Percentiles rank a stretch among this genome's conserved stretches.
These are phyloP conservation scores for Mortierella antarctica DNA, from an alignment of 192 early-diverging fungal species.

Conservation along the genomic window DNA sequence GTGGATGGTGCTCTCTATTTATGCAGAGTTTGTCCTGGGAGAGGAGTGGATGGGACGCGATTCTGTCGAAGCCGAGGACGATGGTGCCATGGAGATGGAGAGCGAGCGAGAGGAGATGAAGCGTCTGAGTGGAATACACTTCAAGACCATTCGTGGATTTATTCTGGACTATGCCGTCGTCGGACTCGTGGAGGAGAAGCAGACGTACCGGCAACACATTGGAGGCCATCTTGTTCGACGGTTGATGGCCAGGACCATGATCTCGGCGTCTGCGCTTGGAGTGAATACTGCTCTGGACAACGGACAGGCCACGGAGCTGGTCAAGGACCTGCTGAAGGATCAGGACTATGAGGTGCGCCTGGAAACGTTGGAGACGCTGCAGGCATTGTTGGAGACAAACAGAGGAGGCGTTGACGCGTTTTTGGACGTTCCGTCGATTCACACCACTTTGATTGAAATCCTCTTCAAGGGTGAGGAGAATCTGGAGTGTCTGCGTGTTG, in stretches of 20 bases:
- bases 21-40: conserved; percentile 58
- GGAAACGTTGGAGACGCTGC: conserved; percentile 58
- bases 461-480: conserved; percentile 58
- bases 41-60: conserved; percentile 26
- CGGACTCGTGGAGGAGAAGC: conserved; percentile 36
- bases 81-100: conserved; percentile 34
- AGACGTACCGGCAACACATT: conserved; percentile 38
- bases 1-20: conserved; percentile 63
- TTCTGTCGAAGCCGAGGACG: conserved; percentile 10
- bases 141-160: conserved; percentile 47
- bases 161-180: conserved; percentile 38
- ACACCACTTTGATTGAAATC: conserved; percentile 50
- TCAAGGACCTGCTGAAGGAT: conserved; percentile 59
- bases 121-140: conserved; percentile 28
- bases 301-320: conserved; percentile 12
- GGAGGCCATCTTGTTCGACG: conserved; percentile 59
- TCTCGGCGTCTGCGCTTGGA: conserved; percentile 27
- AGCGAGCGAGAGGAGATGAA: conserved; percentile 45
- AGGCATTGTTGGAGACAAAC: conserved; percentile 11
- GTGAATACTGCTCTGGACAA: conserved; percentile 22
- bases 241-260: conserved; percentile 49
- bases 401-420: neutral
- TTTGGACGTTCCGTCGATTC: conserved; percentile 23
- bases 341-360: conserved; percentile 76
- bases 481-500: conserved; percentile 57